Percentiles rank a stretch among this genome's conserved stretches.
Evolutionary conservation across 768 basidiomycete species (phyloP).

Genomic region (Cystofilobasidium bisporidii): DNA sequence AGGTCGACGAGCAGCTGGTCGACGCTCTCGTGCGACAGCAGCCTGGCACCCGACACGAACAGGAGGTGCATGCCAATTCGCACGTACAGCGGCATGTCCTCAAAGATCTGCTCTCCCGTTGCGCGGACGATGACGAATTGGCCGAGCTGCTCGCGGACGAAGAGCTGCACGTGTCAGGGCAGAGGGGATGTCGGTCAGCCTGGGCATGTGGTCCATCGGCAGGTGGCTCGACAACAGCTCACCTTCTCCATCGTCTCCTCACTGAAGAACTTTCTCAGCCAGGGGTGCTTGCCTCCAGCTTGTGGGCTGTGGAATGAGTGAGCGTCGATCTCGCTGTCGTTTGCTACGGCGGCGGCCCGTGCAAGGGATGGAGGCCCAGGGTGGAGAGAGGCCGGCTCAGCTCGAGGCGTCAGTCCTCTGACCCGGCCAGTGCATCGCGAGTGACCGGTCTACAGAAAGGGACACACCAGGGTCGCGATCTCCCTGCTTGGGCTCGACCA

Average conservation of each 20-base stretch:
- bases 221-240: constrained; percentile 8
- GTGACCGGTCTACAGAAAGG: too few species aligned
- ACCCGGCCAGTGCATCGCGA: too few species aligned
- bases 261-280: constrained; percentile 11
- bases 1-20: constrained; percentile 3
- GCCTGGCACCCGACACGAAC: constrained; percentile 45
- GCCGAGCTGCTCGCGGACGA: constrained; percentile 39
- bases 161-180: constrained; percentile 35
- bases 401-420: too few species aligned
- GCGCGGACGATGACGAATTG: constrained; percentile 38
- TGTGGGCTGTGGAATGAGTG: neutral
- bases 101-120: constrained; percentile 51
- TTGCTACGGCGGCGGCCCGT: neutral
- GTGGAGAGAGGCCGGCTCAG: too few species aligned
- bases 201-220: too few species aligned
- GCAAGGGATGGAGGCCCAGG: neutral
- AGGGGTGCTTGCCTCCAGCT: neutral
- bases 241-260: constrained; percentile 38
- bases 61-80: constrained; percentile 55
- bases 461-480: neutral
- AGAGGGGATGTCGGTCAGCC: too few species aligned
- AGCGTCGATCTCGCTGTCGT: neutral
- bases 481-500: neutral
- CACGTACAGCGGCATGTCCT: constrained; percentile 61
- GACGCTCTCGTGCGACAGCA: neutral